Base-by-base conservation (phyloP, 2,329 filamentous ascomycete genomes). In the Apiospora arundinis region DNA sequence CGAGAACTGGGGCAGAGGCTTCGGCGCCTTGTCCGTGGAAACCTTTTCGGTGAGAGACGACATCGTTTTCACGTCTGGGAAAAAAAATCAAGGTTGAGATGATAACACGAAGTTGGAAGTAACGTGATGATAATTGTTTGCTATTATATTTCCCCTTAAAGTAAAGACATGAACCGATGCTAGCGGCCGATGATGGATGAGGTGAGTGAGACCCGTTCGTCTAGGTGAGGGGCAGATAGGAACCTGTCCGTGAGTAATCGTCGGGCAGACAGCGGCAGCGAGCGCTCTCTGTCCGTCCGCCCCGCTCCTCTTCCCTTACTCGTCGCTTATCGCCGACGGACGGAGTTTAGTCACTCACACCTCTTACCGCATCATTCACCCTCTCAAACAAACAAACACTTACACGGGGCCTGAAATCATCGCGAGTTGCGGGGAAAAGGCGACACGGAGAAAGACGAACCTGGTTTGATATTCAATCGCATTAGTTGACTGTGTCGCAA, bases 1-100 rank as follows among this genome's bases (percentile, higher is more conserved):
- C 2, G 86, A 89, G 79, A 90, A 88, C 75, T 90, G 86, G 0
- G 87, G 87, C 52, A 88, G 79, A 32, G 88, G 86, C 73, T 83
- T 81, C 44, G 85, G 88, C 14, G 87, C 85, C 73, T 86, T 85
- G 67, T 81, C 77, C 21, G 85, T 88, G 63, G 82, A 76, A 44
- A 88, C 81, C 44, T 79, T 78, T 70, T 80, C 78, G 75, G 80
- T 83, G 66, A 78, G 75, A 37, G 82, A 72, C 80, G 82, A 72
- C 80, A 83, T 83, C 7, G 8, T 45, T 45, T 45, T 42, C 40
- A 42, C 40, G 40, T 40, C 45, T 18, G 7, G 32, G 5, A 3
- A 12, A 16, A 9, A 18, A 14, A 14, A 16, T 23, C 18, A 69
- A 40, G 46, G 9, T 56, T 45, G 12, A 16, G 14, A 18, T 32